Evolutionary conservation across 75 land plant genomes (phyloP).

Genomic region (Cupressus sempervirens): DNA sequence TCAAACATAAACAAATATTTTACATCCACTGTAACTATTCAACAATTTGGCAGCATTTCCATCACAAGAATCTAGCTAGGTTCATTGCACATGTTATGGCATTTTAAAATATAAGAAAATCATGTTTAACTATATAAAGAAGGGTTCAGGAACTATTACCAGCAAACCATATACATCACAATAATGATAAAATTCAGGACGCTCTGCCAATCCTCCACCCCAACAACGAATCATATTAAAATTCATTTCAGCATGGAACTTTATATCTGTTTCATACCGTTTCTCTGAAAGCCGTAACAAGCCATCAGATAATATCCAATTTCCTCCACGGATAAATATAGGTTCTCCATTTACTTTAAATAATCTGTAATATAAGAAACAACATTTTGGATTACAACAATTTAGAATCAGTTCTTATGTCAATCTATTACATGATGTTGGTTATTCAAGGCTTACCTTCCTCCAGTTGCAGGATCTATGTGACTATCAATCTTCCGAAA

Average conservation of each 20-base stretch:
- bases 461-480: constrained; percentile 73
- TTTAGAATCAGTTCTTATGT: not conserved
- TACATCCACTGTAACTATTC: not conserved
- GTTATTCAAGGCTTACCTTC: constrained; percentile 52
- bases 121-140: not conserved
- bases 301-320: constrained; percentile 97
- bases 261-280: constrained; percentile 82
- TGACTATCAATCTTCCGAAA: constrained; percentile 82
- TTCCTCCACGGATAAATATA: constrained; percentile 92
- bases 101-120: not conserved
- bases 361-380: constrained; percentile 35
- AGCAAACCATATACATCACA: constrained; percentile 89
- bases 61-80: not conserved
- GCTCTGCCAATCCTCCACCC: constrained; percentile 97
- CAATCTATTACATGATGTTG: not conserved
- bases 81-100: not conserved
- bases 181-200: constrained; percentile 89
- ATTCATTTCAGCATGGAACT: constrained; percentile 98
- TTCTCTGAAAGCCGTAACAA: constrained; percentile 78
- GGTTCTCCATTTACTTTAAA: constrained; percentile 97
- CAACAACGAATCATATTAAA: constrained; percentile 97
- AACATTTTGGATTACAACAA: not conserved
- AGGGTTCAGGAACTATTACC: constrained; percentile 33
- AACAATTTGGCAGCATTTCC: not conserved
- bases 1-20: not conserved